These are phyloP conservation scores for Malus hybrid DNA, from an alignment of 331 rosid species.

Conservation along the genomic window DNA sequence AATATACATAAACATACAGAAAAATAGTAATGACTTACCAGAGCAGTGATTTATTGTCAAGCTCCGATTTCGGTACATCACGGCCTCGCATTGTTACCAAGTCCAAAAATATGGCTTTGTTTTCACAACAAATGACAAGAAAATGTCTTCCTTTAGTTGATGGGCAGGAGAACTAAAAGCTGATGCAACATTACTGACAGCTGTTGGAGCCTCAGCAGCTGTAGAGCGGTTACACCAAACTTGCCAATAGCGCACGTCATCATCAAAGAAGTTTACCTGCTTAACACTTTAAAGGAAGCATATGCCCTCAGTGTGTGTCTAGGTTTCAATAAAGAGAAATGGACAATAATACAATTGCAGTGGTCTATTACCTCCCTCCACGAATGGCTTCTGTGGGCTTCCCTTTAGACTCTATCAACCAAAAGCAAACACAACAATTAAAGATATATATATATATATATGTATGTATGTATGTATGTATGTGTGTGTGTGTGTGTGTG, in stretches of 20 bases:
- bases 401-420: constrained; percentile 68
- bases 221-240: constrained; percentile 83
- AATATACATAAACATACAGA: background rate
- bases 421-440: constrained; percentile 8
- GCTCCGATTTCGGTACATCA: constrained; percentile 97
- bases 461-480: background rate
- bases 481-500: background rate
- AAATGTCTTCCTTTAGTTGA: constrained; percentile 97
- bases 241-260: constrained; percentile 98
- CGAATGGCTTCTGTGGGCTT: constrained; percentile 93
- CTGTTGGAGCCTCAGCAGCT: constrained; percentile 95
- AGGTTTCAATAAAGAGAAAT: constrained; percentile 15
- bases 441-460: background rate
- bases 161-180: constrained; percentile 77
- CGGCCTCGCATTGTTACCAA: constrained; percentile 99
- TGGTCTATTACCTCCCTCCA: constrained; percentile 77
- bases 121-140: constrained; percentile 93
- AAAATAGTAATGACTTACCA: constrained; percentile 48
- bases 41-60: constrained; percentile 93
- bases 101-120: constrained; percentile 97
- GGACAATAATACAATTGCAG: constrained; percentile 9
- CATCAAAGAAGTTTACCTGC: constrained; percentile 95
- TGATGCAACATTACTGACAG: constrained; percentile 66
- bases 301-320: constrained; percentile 9
- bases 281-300: constrained; percentile 57